Conservation (phyloP, 2,329 filamentous ascomycete species). For the Claviceps monticola region DNA sequence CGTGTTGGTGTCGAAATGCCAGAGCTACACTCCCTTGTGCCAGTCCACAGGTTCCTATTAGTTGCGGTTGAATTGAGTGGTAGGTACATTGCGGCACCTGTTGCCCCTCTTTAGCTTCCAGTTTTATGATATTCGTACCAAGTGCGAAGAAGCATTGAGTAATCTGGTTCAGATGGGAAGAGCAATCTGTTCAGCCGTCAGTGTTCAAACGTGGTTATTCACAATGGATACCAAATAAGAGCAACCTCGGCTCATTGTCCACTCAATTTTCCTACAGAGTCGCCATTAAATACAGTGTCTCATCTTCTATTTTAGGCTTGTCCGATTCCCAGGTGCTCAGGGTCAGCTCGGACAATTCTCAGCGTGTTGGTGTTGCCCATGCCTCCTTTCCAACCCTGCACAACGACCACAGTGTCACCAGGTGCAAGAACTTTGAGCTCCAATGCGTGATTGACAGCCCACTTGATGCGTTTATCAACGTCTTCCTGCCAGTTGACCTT, state of each 20-base stretch:
- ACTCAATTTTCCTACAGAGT: not conserved
- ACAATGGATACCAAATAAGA: not conserved
- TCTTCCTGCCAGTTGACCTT: slow-evolving; percentile 96
- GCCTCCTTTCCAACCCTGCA: slow-evolving; percentile 83
- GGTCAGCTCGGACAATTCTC: slow-evolving; percentile 48
- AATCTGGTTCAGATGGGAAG: not conserved
- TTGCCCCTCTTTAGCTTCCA: not conserved
- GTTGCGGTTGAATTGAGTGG: not conserved
- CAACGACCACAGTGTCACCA: slow-evolving; percentile 66
- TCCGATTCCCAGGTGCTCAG: slow-evolving; percentile 43
- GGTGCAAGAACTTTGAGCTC: slow-evolving; percentile 62
- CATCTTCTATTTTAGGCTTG: slow-evolving; percentile 14
- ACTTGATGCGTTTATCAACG: slow-evolving; percentile 93
- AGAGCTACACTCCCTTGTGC: too few relatives aligned
- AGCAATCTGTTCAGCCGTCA: not conserved
- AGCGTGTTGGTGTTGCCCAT: slow-evolving; percentile 85
- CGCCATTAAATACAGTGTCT: not conserved
- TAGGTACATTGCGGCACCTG: not conserved
- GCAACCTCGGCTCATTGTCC: not conserved
- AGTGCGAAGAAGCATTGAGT: not conserved
- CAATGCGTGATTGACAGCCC: slow-evolving; percentile 80
- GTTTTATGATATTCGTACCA: not conserved
- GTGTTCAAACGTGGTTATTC: not conserved
- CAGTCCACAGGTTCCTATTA: too few relatives aligned
- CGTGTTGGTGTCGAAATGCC: too few relatives aligned